Evolutionary conservation across 176 grass and related monocot genomes (phyloP), one percentile per base, ranked within the genome.

Genomic region (Avena eriantha): DNA sequence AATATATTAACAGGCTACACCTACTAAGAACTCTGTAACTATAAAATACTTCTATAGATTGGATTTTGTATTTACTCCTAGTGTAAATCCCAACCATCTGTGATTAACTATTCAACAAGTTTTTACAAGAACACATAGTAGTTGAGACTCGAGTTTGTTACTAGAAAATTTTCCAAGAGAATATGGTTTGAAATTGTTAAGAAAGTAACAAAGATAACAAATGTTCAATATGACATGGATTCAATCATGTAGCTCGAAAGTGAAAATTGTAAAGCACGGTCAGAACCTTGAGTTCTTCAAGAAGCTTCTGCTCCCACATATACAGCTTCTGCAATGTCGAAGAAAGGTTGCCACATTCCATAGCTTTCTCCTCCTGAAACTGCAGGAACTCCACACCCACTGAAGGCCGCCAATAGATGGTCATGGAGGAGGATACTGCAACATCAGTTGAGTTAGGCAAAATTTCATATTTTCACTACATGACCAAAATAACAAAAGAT

Each of bases 291-390:
- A 98, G 87, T 98, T 95, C 93, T 60, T 98, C 83, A 76, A 98
- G 93, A 45, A 98, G 93, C 81, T 93, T 98, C 80, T 86, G 85
- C 73, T 98, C 95, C 93, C 93, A 98, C 41, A 92, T 87, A 85
- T 90, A 93, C 18, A 95, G 83, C 78, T 95, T 89, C 53, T 90
- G 93, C 78, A 98, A 71, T 69, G 93, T 92, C 1, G 89, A 92
- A 57, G 95, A 98, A 89, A 95, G 72, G 54, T 83, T 83, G 17
- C 84, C 79, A 43, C 65, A 33, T 45, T 82, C 53, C 79, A 78
- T 92, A 24, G 91, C 85, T 21, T 89, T 90, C 23, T 87, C 91
- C 75, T 95, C 91, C 77, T 95, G 87, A 57, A 89, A 95, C 41
- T 87, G 21, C 51, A 92, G 46, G 21, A 87, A 82, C 39, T 83